Evolutionary conservation across 257 asterid genomes (phyloP), one percentile per base, ranked within the genome.

Genomic region (Ophiorrhiza pumila): DNA sequence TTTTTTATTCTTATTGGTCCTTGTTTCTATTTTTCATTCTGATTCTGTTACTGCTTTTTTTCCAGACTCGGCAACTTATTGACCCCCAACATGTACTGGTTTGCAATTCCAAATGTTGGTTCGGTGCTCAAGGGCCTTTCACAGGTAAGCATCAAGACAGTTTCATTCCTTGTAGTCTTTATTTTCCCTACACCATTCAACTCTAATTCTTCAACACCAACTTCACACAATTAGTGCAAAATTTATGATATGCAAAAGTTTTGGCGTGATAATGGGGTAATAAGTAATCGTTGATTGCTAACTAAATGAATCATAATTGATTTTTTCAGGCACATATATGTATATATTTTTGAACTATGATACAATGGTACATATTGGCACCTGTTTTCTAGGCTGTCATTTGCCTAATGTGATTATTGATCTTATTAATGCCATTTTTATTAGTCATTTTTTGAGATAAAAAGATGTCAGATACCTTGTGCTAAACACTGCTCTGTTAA

Each of bases 51-150:
- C 64, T 74, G 63, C 72, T 47, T 78, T 75, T 35, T 85, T 76
- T 72, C n/a, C 77, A 95, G 99, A 83, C 87, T 76, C 95, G 96
- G 69, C 99, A 90, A 84, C 97, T 92, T 64, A 86, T 90, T 71
- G 99, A 91, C 85, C 87, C n/a, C 86, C 32, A 81, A 90, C 85
- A 87, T 90, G 98, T 95, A 92, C 73, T 95, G 99, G 99, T 88
- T 95, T 80, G 92, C 96, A 15, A 89, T 95, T 76, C 99, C 99
- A 68, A 90, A 81, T 79, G 83, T 95, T 84, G 99, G 99, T 72
- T 85, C 93, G 53, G 88, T 95, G 72, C 99, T 95, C 82, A 95
- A 95, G 87, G 98, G 97, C 72, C 87, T 95, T 55, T 82, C 95
- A 29, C 98, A 90, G 96, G 98, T 94, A 80, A 77, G 78, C 75